A percentile compares a stretch with the other conserved stretches of the same genome.
Conservation (phyloP, 2,329 filamentous ascomycete species). For the Fusarium sp. region DNA sequence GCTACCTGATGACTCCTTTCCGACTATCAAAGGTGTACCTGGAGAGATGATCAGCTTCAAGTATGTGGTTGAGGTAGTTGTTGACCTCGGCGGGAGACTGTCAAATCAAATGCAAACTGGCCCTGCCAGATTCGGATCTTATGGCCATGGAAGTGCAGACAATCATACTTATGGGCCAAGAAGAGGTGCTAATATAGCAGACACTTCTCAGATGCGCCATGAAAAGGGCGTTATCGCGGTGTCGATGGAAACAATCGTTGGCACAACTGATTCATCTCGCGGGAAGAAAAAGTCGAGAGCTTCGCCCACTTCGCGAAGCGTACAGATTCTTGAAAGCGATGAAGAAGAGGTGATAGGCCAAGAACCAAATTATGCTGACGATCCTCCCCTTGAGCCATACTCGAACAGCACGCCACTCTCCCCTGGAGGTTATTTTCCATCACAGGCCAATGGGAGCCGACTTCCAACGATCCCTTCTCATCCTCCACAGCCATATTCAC, state of each 20-base stretch:
- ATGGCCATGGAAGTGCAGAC: conserved; percentile 43
- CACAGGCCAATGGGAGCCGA: conserved; percentile 51
- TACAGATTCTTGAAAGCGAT: conserved; percentile 46
- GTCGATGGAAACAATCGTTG: conserved; percentile 86
- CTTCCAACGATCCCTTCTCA: conserved; percentile 45
- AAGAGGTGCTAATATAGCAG: conserved; percentile 74
- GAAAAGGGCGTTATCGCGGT: conserved; percentile 93
- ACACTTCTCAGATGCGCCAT: conserved; percentile 85
- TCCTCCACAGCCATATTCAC: conserved; percentile 50
- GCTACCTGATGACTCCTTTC: conserved; percentile 90
- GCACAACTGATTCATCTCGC: conserved; percentile 79
- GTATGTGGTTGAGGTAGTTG: conserved; percentile 91
- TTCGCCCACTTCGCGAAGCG: conserved; percentile 43
- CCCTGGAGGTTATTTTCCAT: conserved; percentile 42
- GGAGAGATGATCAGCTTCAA: conserved; percentile 95
- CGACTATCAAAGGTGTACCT: conserved; percentile 88
- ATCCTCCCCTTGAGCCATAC: conserved; percentile 35
- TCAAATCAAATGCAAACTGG: conserved; percentile 76
- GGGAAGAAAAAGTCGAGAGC: conserved; percentile 41
- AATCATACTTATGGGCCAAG: conserved; percentile 47
- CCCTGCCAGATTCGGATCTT: conserved; percentile 54
- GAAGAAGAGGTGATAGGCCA: conserved; percentile 45
- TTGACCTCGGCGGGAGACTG: conserved; percentile 90
- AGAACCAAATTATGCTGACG: conserved; percentile 39
- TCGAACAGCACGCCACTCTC: conserved; percentile 30